Conservation (phyloP, 352 stramenopile genomes). For the Pythium brassicae region DNA sequence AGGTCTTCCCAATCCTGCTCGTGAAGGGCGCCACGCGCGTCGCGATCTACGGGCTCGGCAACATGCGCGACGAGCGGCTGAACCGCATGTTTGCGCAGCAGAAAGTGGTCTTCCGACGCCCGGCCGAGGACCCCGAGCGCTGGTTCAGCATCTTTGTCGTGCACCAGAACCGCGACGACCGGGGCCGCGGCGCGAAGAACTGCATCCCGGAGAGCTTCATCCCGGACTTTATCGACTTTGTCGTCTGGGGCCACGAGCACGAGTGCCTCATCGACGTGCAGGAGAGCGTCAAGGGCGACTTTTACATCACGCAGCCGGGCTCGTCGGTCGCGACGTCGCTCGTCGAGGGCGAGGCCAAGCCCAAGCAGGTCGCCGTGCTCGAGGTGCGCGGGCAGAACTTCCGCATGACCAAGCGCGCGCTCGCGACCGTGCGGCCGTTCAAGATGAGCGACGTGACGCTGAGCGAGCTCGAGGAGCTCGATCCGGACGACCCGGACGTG, state of each 20-base stretch:
- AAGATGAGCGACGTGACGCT: slow-evolving; percentile 90
- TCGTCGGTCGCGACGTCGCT: slow-evolving; percentile 96
- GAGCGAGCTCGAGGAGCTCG: slow-evolving; percentile 80
- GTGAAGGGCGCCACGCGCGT: slow-evolving; percentile 94
- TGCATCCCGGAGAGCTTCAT: slow-evolving; percentile 98
- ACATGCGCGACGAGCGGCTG: slow-evolving; percentile 97
- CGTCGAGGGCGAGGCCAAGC: slow-evolving; percentile 78
- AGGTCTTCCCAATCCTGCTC: slow-evolving; percentile 95
- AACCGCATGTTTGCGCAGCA: slow-evolving; percentile 97
- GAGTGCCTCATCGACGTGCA: slow-evolving; percentile 94
- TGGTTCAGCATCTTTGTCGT: slow-evolving; percentile 99
- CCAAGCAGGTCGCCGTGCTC: slow-evolving; percentile 87
- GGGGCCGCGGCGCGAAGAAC: slow-evolving; percentile 92
- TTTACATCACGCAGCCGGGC: slow-evolving; percentile 96
- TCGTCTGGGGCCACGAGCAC: slow-evolving; percentile 98
- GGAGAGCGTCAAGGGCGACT: slow-evolving; percentile 94
- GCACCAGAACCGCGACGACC: slow-evolving; percentile 98
- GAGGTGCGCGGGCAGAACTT: slow-evolving; percentile 90
- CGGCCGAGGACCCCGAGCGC: slow-evolving; percentile 56
- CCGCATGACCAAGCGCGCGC: slow-evolving; percentile 71
- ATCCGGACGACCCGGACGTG: slow-evolving; percentile 89
- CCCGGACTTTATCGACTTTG: slow-evolving; percentile 98
- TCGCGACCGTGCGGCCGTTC: slow-evolving; percentile 93
- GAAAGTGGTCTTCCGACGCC: slow-evolving; percentile 93
- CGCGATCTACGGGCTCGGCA: slow-evolving; percentile 97